phyloP scores from a whole-genome alignment of 2,329 filamentous ascomycete genomes.

The Hymenoscyphus salicellus region DNA sequence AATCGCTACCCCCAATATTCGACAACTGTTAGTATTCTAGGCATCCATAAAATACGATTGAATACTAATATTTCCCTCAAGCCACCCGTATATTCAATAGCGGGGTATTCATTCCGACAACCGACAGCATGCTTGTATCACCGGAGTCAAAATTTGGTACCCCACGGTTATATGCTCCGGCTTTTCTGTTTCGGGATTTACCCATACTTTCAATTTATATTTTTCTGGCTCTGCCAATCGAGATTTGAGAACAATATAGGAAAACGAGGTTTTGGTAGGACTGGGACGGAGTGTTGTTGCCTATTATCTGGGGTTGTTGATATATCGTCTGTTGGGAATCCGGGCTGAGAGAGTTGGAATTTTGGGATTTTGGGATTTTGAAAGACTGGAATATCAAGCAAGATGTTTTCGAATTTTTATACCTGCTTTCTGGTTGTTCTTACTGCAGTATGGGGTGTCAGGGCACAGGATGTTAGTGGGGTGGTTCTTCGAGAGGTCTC shows the following conservation, averaged over 20 bases:
- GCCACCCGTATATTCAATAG: neutral
- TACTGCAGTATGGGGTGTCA: neutral
- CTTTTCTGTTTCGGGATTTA: neutral
- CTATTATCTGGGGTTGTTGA: neutral
- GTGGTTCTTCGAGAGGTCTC: neutral
- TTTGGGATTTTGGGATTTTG: neutral
- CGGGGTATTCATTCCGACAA: neutral
- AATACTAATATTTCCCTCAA: neutral
- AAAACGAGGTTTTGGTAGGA: neutral
- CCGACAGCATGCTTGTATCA: neutral
- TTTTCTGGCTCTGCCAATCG: neutral
- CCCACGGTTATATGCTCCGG: neutral
- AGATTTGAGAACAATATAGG: neutral
- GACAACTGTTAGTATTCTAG: neutral
- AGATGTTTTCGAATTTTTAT: neutral
- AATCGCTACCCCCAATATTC: too few species aligned
- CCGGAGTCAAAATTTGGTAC: neutral
- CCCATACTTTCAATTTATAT: neutral
- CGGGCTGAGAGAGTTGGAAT: neutral
- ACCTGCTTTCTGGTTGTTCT: neutral
- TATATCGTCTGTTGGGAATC: neutral
- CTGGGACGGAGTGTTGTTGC: neutral
- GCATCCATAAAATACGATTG: neutral
- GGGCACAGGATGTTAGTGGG: neutral
- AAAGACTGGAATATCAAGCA: too few species aligned